Percentiles rank a stretch among this genome's conserved stretches.
Evolutionary conservation across 2,329 filamentous ascomycete species (phyloP).

Genomic region (Microcyclospora pomicola): DNA sequence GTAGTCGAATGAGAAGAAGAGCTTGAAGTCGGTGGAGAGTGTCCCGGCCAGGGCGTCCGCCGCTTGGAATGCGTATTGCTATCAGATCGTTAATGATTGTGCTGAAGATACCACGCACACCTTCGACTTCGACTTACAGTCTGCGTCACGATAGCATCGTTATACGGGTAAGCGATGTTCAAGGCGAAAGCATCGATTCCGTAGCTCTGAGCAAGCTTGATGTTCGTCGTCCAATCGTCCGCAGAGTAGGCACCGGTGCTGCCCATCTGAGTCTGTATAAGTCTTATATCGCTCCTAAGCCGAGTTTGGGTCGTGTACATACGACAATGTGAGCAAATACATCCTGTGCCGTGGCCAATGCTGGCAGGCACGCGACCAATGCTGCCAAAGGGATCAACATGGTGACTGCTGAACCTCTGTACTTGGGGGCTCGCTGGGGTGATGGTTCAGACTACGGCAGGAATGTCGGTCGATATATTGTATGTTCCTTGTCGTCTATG

Average conservation of each 20-base stretch:
- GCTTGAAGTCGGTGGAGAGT: constrained; percentile 29
- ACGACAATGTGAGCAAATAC: constrained; percentile 4
- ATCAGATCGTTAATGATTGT: neutral
- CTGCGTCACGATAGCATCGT: constrained; percentile 1
- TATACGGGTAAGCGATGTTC: constrained; percentile 34
- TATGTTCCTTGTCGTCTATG: no score
- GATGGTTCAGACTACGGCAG: no score
- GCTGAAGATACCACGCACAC: neutral
- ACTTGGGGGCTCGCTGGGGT: no score
- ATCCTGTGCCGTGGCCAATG: constrained; percentile 1
- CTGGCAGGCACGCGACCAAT: neutral
- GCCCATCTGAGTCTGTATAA: constrained; percentile 1
- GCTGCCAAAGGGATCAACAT: neutral
- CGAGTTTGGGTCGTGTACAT: neutral
- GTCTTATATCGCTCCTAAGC: neutral
- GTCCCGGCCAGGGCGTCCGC: neutral
- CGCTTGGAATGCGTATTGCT: constrained; percentile 4
- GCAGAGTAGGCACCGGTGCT: constrained; percentile 3
- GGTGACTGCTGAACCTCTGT: no score
- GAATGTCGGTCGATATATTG: no score
- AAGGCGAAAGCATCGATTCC: constrained; percentile 36
- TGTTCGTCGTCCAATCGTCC: constrained; percentile 4
- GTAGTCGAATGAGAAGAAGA: constrained; percentile 46
- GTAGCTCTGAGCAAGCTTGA: constrained; percentile 3
- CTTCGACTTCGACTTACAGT: no score